Evolutionary conservation across 2,329 filamentous ascomycete species (phyloP).

Genomic region (Aulographum hederae): DNA sequence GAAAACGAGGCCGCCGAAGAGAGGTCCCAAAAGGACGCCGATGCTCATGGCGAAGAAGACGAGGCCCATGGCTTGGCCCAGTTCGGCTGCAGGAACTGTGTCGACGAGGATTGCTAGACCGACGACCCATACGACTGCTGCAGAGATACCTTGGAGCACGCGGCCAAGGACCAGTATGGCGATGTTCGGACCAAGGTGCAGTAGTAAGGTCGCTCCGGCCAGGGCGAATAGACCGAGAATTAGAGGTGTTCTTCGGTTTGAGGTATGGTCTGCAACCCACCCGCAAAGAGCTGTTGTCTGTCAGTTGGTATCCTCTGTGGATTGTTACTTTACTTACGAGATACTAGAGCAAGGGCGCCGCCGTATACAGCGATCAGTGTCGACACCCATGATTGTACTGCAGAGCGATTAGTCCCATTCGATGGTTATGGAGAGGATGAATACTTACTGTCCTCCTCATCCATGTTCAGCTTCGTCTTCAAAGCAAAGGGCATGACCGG

Average conservation of each 20-base stretch:
- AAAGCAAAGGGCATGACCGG: conserved; percentile 59
- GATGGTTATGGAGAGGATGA: too few relatives aligned
- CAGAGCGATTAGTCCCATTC: not conserved
- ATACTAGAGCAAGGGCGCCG: conserved; percentile 41
- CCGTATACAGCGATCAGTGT: conserved; percentile 58
- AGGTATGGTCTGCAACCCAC: conserved; percentile 41
- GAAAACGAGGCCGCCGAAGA: conserved; percentile 55
- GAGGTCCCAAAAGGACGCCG: conserved; percentile 44
- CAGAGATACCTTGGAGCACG: conserved; percentile 49
- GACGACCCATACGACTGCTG: conserved; percentile 58
- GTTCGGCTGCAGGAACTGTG: conserved; percentile 41
- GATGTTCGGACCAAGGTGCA: conserved; percentile 46
- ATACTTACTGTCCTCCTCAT: not conserved
- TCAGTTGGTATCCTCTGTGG: too few relatives aligned
- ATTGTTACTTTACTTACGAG: conserved; percentile 17
- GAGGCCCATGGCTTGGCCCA: conserved; percentile 52
- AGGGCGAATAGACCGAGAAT: conserved; percentile 46
- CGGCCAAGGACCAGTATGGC: conserved; percentile 44
- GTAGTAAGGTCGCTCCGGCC: conserved; percentile 42
- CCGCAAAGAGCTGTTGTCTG: conserved; percentile 26
- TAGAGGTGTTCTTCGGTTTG: conserved; percentile 43
- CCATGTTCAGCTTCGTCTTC: not conserved
- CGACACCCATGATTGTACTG: conserved; percentile 51
- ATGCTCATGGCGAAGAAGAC: conserved; percentile 45
- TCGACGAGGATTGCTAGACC: conserved; percentile 55